Conservation (phyloP, 2,329 filamentous ascomycete species). For the Grosmannia clavigera region DNA sequence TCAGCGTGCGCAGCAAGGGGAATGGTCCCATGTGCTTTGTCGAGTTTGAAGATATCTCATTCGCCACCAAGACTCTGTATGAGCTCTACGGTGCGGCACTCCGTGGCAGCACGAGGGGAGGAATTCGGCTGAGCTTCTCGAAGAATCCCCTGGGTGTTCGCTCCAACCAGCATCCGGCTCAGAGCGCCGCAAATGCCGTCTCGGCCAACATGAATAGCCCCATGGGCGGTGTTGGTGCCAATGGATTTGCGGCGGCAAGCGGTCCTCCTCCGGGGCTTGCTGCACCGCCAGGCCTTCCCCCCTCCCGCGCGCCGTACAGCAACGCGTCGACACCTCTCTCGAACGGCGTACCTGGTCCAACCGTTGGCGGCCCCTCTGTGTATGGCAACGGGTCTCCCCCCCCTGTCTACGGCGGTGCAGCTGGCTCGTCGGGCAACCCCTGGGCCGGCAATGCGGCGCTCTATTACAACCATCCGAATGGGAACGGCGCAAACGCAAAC, state of each 20-base stretch:
- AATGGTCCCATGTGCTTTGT: slow-evolving; percentile 99
- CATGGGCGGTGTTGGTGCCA: slow-evolving; percentile 24
- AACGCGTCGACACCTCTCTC: neutral
- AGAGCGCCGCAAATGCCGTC: slow-evolving; percentile 27
- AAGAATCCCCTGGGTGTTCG: slow-evolving; percentile 94
- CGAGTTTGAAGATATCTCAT: slow-evolving; percentile 88
- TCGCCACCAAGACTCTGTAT: slow-evolving; percentile 80
- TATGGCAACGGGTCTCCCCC: slow-evolving; percentile 5
- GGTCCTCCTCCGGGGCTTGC: slow-evolving; percentile 73
- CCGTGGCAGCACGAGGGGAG: slow-evolving; percentile 87
- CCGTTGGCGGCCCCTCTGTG: slow-evolving; percentile 5
- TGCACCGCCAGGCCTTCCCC: slow-evolving; percentile 58
- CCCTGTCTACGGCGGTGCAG: neutral
- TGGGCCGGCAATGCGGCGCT: slow-evolving; percentile 11
- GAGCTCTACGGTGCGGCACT: slow-evolving; percentile 80
- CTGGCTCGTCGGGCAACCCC: slow-evolving; percentile 7
- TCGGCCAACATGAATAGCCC: slow-evolving; percentile 39
- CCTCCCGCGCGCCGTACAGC: slow-evolving; percentile 11
- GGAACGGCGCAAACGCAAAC: neutral
- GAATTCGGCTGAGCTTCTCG: slow-evolving; percentile 90
- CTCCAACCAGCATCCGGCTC: slow-evolving; percentile 48
- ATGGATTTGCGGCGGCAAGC: slow-evolving; percentile 54
- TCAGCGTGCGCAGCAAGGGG: slow-evolving; percentile 88
- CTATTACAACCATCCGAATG: neutral
- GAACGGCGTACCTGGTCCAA: neutral